A percentile compares a stretch with the other conserved stretches of the same genome.
These are phyloP conservation scores for Dioszegia hungarica DNA, from an alignment of 768 basidiomycete species.

Conservation along the genomic window DNA sequence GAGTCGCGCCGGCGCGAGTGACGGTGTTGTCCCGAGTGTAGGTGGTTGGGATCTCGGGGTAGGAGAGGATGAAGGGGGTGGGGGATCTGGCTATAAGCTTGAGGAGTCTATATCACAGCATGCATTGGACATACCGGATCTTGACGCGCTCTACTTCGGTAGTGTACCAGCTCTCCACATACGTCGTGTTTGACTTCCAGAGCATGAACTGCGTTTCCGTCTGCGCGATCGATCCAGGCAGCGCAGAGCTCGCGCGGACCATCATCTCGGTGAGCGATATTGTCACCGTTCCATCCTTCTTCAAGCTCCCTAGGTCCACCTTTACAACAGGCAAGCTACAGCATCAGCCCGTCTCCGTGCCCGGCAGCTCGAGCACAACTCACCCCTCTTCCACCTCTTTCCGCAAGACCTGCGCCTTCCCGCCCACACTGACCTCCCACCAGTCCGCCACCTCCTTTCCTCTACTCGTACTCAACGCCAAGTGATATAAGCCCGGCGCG, in stretches of 20 bases:
- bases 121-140: conserved; percentile 60
- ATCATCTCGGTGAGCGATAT: conserved; percentile 73
- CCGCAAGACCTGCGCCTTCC: conserved; percentile 44
- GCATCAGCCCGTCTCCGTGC: not conserved
- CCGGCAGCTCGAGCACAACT: no score
- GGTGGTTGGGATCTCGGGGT: conserved; percentile 52
- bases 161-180: conserved; percentile 76
- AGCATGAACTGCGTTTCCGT: conserved; percentile 72
- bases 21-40: conserved; percentile 62
- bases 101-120: not conserved
- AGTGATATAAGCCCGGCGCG: conserved; percentile 52
- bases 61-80: conserved; percentile 64
- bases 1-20: conserved; percentile 68
- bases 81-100: conserved; percentile 56
- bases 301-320: conserved; percentile 19
- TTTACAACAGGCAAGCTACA: conserved; percentile 29
- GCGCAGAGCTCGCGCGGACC: conserved; percentile 70
- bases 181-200: conserved; percentile 64
- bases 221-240: conserved; percentile 69
- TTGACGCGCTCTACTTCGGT: conserved; percentile 81
- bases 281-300: conserved; percentile 60
- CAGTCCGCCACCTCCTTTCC: conserved; percentile 34
- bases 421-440: conserved; percentile 46
- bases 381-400: not conserved
- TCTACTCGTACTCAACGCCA: conserved; percentile 26